These are phyloP conservation scores for Perkinsus olseni DNA, from an alignment of 169 alveolate species.

Conservation along the genomic window DNA sequence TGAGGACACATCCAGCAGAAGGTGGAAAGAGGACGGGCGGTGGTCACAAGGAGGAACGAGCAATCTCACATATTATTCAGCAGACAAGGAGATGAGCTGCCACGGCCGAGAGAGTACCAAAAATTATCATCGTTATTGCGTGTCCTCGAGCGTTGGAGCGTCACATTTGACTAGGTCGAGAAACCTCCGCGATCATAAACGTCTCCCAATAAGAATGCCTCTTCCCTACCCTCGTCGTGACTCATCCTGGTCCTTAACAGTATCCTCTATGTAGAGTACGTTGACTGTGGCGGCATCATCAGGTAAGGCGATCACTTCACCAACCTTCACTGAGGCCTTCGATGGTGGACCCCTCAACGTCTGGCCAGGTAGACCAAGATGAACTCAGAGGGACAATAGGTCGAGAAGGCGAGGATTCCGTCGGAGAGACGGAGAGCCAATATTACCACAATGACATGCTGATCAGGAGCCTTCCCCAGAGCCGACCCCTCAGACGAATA, in stretches of 20 bases:
- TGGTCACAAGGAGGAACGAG: too few species aligned
- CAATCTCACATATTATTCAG: too few species aligned
- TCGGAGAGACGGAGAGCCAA: not conserved
- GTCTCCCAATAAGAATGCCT: not conserved
- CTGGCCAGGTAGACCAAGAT: not conserved
- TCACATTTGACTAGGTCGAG: too few species aligned
- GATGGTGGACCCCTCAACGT: not conserved
- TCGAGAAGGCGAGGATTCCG: too few species aligned
- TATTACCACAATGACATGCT: not conserved
- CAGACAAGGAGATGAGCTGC: too few species aligned
- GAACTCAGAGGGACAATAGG: too few species aligned
- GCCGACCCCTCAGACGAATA: not conserved
- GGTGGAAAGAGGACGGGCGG: too few species aligned
- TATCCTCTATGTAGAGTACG: not conserved
- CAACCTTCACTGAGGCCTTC: not conserved
- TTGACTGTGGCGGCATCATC: not conserved
- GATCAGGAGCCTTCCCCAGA: not conserved
- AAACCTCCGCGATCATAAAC: too few species aligned
- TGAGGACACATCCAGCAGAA: not conserved
- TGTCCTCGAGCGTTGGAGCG: too few species aligned
- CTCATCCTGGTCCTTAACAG: not conserved
- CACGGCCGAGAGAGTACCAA: too few species aligned
- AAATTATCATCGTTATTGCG: too few species aligned
- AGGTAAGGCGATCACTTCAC: not conserved
- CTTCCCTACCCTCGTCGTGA: not conserved